These are phyloP conservation scores for Monascus ruber DNA, from an alignment of 2,329 filamentous ascomycete species.

Conservation along the genomic window DNA sequence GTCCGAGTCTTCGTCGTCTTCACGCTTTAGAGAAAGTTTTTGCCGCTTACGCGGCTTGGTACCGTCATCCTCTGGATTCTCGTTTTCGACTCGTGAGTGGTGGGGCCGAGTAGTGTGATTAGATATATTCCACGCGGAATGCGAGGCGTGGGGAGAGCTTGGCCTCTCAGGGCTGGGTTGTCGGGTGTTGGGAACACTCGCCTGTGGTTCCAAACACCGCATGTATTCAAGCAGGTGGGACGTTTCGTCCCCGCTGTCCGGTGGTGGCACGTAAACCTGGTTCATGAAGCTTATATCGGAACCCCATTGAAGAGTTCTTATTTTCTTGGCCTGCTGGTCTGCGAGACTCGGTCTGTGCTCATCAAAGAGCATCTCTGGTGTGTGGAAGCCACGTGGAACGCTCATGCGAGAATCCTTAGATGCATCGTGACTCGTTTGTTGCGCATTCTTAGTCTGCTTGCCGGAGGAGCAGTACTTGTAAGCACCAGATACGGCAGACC, in stretches of 20 bases:
- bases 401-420: slow-evolving; percentile 9
- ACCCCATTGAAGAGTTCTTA: slow-evolving; percentile 48
- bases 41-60: slow-evolving; percentile 22
- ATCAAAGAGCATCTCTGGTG: slow-evolving; percentile 28
- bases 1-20: slow-evolving; percentile 26
- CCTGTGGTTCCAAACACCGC: slow-evolving; percentile 45
- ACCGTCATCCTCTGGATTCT: slow-evolving; percentile 11
- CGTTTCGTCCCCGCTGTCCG: slow-evolving; percentile 45
- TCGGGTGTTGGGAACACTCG: slow-evolving; percentile 49
- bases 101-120: slow-evolving; percentile 3
- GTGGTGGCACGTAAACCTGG: slow-evolving; percentile 49
- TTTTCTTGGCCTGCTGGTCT: slow-evolving; percentile 29
- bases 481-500: slow-evolving; percentile 3
- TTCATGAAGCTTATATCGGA: slow-evolving; percentile 55
- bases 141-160: slow-evolving; percentile 1
- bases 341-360: slow-evolving; percentile 21
- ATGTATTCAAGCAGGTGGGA: slow-evolving; percentile 46
- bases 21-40: slow-evolving; percentile 25
- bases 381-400: slow-evolving; percentile 23
- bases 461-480: too few species aligned
- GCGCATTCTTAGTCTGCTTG: slow-evolving; percentile 9
- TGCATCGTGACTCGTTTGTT: slow-evolving; percentile 5
- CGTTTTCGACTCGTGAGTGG: slow-evolving; percentile 6
- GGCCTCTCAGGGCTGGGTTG: slow-evolving; percentile 43
- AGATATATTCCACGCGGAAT: slow-evolving; percentile 8